Base-by-base conservation (phyloP, 2,329 filamentous ascomycete genomes). In the Penicillium sp. region DNA sequence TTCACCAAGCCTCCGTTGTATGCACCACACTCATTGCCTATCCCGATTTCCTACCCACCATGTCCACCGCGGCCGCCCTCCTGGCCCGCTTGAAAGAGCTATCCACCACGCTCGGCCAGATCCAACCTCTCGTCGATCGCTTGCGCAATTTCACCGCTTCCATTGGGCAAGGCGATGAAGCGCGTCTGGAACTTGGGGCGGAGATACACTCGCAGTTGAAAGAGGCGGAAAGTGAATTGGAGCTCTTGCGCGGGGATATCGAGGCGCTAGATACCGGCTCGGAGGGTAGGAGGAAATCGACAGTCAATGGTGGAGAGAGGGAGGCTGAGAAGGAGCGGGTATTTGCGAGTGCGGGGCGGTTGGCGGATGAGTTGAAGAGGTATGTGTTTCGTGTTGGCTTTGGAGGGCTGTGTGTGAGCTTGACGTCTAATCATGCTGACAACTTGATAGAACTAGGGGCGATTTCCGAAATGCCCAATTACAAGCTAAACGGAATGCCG, bases 391-490 rank as follows among this genome's bases (percentile, higher is more conserved):
- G 6, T 9, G 6, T 7, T 18, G 31, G 19, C 19, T 13, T 18
- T 49, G 46, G 18, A 27, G 24, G 24, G 6, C 19, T 36, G 4
- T 14, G n/a, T 13, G n/a, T 9, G n/a, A n/a, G 3, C 2, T 46
- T 54, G 9, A 24, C 19, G 16, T 10, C 3, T 10, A 18, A 11
- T 27, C 9, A 49, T 58, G 22, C 63, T 70, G 37, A 67, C 24
- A 6, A 11, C 14, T 9, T 33, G 53, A 37, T 58, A 86, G 83
- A 61, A 82, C 84, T 41, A 78, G 91, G 60, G 79, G 82, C 36
- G 84, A 87, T 35, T 97, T 96, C 75, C 88, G 93, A 65, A 89
- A 87, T 73, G 93, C 94, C 13, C 91, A 96, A 70, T 79, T 96
- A 54, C 81, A 85, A 27, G 92, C 92, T 19, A 94, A 91, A 74